Conservation (phyloP, 352 stramenopile genomes). For the Pythium rhizo-oryzae region DNA sequence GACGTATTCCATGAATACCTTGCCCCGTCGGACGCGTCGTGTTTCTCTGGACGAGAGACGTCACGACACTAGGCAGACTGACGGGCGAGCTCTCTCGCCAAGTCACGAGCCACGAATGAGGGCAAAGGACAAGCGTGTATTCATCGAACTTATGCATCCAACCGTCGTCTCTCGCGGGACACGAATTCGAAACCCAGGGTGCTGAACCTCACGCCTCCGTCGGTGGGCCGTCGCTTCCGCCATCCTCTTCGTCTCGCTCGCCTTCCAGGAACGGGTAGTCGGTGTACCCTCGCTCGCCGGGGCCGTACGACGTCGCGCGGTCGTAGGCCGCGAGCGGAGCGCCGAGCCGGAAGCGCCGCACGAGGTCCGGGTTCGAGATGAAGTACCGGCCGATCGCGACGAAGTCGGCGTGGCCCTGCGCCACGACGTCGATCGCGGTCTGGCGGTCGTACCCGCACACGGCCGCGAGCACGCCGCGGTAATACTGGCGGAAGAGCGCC, state of each 20-base stretch:
- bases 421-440: conserved; percentile 46
- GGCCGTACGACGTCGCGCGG: conserved; percentile 27
- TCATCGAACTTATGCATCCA: no score
- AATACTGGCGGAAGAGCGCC: conserved; percentile 50
- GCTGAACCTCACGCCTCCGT: no score
- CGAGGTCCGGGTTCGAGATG: conserved; percentile 78
- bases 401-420: conserved; percentile 50
- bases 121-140: no score
- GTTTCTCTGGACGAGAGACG: no score
- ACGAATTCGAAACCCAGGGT: no score
- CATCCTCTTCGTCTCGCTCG: background rate
- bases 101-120: no score
- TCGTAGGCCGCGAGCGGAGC: conserved; percentile 31
- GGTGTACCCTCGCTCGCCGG: conserved; percentile 31
- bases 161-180: no score
- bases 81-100: no score
- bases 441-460: conserved; percentile 56
- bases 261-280: conserved; percentile 29
- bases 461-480: conserved; percentile 60
- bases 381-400: conserved; percentile 71
- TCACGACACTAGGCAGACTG: no score
- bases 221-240: no score
- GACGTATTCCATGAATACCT: no score
- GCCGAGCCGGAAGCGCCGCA: conserved; percentile 43
- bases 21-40: no score